Evolutionary conservation across 495 filamentous ascomycete species (phyloP), one percentile per base, ranked within the genome.

Genomic region (Lindgomyces ingoldianus): DNA sequence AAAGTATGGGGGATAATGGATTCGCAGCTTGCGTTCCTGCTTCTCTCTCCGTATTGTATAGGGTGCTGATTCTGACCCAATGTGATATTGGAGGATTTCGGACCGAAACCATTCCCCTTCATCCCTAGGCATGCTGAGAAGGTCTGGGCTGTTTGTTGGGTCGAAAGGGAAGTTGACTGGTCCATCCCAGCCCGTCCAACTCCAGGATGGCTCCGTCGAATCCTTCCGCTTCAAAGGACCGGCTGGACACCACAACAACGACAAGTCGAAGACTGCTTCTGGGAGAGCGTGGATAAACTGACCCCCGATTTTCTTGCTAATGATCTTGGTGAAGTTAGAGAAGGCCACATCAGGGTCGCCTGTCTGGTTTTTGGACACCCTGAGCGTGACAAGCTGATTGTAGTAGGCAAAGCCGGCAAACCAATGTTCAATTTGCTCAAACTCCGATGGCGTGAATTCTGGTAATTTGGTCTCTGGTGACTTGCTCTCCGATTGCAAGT

Each of bases 161-260:
- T 68, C 65, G 27, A 68, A 64, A 0, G 65, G 65, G 44, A 63
- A 68, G 21, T 68, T 68, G 16, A 64, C 65, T 1, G 26, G 51
- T 9, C 66, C 66, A 19, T 55, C 22, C 66, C 60, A 64, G 1
- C 48, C 60, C 16, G 55, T 59, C 66, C 66, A 69, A 21, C 55
- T 60, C 66, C 60, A 69, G 12, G 39, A 36, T 9, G 66, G 66
- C 24, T 68, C 59, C 14, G 21, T 36, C 11, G 36, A 26, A 33
- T 44, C 61, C 21, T 42, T 48, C 14, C 44, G 48, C 21, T 29
- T 54, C 24, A 57, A 26, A 11, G 21, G 16, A 4, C 29, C 66
- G 2, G 66, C 61, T 9, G 66, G 66, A 42, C 60, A 59, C 66
- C 66, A 69, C 4, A 69, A 55, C 6, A 69, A 42, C n/a, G 66